phyloP scores from a whole-genome alignment of 2,329 filamentous ascomycete genomes.

The Reticulascus tulasneorum region DNA sequence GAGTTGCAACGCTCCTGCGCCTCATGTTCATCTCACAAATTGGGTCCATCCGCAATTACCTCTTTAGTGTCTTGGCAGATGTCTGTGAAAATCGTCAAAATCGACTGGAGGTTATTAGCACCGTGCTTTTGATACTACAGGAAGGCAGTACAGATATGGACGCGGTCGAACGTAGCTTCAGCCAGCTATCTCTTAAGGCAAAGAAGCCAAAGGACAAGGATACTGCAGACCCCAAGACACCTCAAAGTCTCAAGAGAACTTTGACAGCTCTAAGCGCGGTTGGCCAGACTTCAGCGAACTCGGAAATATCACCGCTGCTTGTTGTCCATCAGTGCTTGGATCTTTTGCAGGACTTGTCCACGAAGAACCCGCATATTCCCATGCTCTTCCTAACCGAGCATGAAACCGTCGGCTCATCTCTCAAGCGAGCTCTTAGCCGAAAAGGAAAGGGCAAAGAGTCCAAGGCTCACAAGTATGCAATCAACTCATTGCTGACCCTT shows the following conservation, averaged over 20 bases:
- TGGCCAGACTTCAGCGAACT: slow-evolving; percentile 55
- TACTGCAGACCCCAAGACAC: slow-evolving; percentile 66
- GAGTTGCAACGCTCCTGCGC: slow-evolving; percentile 92
- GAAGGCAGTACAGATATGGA: slow-evolving; percentile 91
- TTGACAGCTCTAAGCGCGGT: slow-evolving; percentile 53
- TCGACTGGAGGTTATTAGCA: slow-evolving; percentile 87
- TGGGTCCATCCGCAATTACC: slow-evolving; percentile 74
- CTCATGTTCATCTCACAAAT: slow-evolving; percentile 97
- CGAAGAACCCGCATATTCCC: slow-evolving; percentile 80
- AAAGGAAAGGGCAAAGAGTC: slow-evolving; percentile 88
- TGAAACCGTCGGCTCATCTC: slow-evolving; percentile 66
- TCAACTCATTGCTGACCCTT: slow-evolving; percentile 84
- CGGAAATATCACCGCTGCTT: slow-evolving; percentile 88
- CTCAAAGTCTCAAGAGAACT: slow-evolving; percentile 73
- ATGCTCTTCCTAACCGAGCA: slow-evolving; percentile 94
- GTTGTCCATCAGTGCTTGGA: slow-evolving; percentile 94
- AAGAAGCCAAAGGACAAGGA: slow-evolving; percentile 70
- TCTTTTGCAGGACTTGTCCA: slow-evolving; percentile 76
- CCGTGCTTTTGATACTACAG: slow-evolving; percentile 87
- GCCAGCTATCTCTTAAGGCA: slow-evolving; percentile 85
- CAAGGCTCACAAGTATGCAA: slow-evolving; percentile 80
- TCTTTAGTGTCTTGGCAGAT: slow-evolving; percentile 85
- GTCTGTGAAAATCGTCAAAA: slow-evolving; percentile 97
- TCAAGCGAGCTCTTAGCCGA: slow-evolving; percentile 72
- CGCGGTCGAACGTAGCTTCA: slow-evolving; percentile 92